Percentiles rank a stretch among this genome's conserved stretches.
phyloP scores from a whole-genome alignment of 1,284 basidiomycete genomes.

The Heliocybe sulcata region DNA sequence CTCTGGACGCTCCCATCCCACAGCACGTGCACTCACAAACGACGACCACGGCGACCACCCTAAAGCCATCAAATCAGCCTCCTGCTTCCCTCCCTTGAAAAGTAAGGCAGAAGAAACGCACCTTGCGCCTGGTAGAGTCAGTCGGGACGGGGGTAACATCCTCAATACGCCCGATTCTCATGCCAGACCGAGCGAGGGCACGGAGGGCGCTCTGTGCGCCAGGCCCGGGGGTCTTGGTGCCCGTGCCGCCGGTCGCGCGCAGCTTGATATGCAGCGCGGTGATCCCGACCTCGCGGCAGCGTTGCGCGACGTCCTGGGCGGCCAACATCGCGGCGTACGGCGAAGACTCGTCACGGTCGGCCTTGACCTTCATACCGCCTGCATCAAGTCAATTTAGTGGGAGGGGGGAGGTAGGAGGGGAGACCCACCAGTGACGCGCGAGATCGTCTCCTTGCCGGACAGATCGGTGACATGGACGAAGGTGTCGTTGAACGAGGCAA shows the following conservation, averaged over 20 bases:
- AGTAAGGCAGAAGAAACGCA: slow-evolving; percentile 27
- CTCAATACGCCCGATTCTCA: slow-evolving; percentile 98
- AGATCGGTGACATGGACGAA: slow-evolving; percentile 99
- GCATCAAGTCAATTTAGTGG: slow-evolving; percentile 3
- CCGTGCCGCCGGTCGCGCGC: slow-evolving; percentile 96
- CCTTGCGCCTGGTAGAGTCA: slow-evolving; percentile 96
- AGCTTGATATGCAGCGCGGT: slow-evolving; percentile 98
- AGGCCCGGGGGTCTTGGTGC: slow-evolving; percentile 98
- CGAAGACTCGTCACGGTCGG: slow-evolving; percentile 99
- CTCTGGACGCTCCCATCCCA: slow-evolving; percentile 8
- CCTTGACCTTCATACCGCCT: slow-evolving; percentile 99
- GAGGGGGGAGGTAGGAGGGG: not conserved
- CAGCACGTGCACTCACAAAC: slow-evolving; percentile 55
- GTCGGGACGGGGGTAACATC: slow-evolving; percentile 96
- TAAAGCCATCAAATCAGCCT: slow-evolving; percentile 22
- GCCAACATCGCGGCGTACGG: slow-evolving; percentile 99
- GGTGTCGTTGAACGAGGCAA: slow-evolving; percentile 98
- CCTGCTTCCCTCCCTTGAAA: not conserved
- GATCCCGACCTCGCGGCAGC: slow-evolving; percentile 98
- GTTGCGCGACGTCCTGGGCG: slow-evolving; percentile 92
- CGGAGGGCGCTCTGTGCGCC: slow-evolving; percentile 98
- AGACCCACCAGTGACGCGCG: slow-evolving; percentile 86
- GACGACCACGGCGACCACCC: slow-evolving; percentile 99
- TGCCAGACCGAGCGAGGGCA: slow-evolving; percentile 96
- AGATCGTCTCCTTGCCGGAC: slow-evolving; percentile 98